Evolutionary conservation across 257 asterid species (phyloP), one percentile per base, ranked within the genome.

Genomic region (Fraxinus quadrangulata): DNA sequence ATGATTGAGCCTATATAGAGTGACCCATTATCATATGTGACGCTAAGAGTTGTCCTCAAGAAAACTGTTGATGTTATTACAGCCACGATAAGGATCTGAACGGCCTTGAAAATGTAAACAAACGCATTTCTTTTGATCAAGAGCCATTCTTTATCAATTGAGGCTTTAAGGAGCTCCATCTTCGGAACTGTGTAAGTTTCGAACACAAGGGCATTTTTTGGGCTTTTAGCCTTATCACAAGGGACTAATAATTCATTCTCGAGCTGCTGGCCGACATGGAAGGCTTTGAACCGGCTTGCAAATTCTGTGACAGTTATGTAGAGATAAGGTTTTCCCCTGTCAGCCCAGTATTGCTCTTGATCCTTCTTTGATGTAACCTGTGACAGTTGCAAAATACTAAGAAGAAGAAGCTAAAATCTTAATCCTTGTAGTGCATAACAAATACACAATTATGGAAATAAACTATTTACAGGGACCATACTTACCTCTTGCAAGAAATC

Each of bases 311-410:
- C 94, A 0, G 94, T 17, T 16, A 86, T 83, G 83, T 78, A 86
- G 7, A 21, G 49, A 76, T 92, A 90, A 16, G 90, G 84, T 16
- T 39, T 79, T 59, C 47, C 79, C 40, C 83, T 78, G 54, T 90
- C 89, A 0, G 80, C 84, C 97, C 97, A 91, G 66, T 91, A 91
- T 36, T 91, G 91, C 73, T 86, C 91, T 65, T 92, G 97, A 34
- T 90, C 96, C 72, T 90, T 88, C 78, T 81, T 90, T 67, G 97
- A 92, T 5, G 92, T 88, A 28, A 90, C 97, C 93, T 91, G 70
- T 73, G 6, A 37, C 31, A 69, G 49, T 56, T 33, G 34, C 34
- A 63, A 26, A 26, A 23, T 23, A 24, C 6, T 56, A 21, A 56
- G 66, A 56, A 56, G 26, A 56, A 56, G 65, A 19, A 56, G 65